Conservation (phyloP, 345 rosid genomes). For the Gossypium raimondii region DNA sequence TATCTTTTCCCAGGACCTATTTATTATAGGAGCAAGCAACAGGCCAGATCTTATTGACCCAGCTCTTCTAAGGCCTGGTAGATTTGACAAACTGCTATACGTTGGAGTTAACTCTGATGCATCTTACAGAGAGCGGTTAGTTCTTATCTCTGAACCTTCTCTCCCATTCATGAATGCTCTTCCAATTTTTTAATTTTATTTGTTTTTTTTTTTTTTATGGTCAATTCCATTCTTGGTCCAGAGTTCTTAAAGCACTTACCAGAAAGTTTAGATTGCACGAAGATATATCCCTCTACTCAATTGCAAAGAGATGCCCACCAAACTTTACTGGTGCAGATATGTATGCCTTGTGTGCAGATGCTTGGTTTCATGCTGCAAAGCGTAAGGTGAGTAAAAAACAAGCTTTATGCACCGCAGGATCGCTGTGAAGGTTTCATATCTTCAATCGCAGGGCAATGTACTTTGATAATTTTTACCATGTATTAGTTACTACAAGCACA, state of each 20-base stretch:
- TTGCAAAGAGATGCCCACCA: slow-evolving; percentile 83
- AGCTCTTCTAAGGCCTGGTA: slow-evolving; percentile 94
- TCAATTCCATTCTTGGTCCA: slow-evolving; percentile 24
- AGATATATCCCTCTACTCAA: slow-evolving; percentile 71
- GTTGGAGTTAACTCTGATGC: slow-evolving; percentile 91
- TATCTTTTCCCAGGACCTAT: slow-evolving; percentile 53
- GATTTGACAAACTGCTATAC: slow-evolving; percentile 90
- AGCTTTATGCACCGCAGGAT: background rate
- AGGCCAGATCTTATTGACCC: slow-evolving; percentile 96
- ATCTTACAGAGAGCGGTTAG: slow-evolving; percentile 84
- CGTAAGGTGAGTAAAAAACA: slow-evolving; percentile 48
- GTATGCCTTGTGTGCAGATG: slow-evolving; percentile 98
- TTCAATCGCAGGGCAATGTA: background rate
- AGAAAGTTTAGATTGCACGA: slow-evolving; percentile 78
- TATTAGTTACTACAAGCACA: background rate
- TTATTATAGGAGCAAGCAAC: slow-evolving; percentile 96
- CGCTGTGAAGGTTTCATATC: background rate
- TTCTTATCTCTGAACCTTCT: slow-evolving; percentile 5
- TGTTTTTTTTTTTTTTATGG: background rate
- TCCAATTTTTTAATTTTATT: background rate
- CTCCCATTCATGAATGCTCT: background rate
- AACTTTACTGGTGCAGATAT: slow-evolving; percentile 97
- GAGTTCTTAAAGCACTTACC: slow-evolving; percentile 95
- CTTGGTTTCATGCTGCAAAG: slow-evolving; percentile 99
- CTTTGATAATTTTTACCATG: background rate